Evolutionary conservation across 1,284 basidiomycete genomes (phyloP), one percentile per base, ranked within the genome.

Genomic region (Boletus austroedulis): DNA sequence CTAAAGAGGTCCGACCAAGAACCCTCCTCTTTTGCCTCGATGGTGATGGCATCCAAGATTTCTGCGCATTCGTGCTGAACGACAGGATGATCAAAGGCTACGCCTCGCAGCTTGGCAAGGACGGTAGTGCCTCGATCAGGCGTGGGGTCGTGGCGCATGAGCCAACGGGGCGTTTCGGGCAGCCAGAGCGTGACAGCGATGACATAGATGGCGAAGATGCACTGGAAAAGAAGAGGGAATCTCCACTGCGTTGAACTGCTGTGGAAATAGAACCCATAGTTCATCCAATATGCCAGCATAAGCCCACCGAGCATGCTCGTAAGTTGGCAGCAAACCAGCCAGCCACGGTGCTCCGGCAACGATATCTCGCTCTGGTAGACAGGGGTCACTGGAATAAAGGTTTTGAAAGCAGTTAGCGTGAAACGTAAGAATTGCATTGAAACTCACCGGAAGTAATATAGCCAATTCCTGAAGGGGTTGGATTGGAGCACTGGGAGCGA

Each of bases 311-410:
- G 61, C 59, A 62, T 46, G 36, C 62, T 64, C 44, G 62, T 61
- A 36, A 64, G 38, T 41, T 62, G 61, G 36, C 61, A 62, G 34
- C 62, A 61, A 15, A 62, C 45, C 4, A 64, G 43, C 61, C 62
- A 62, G 31, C 62, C 62, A 41, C 62, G 59, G 21, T 62, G 62
- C 29, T 64, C 44, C 9, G 62, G 53, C n/a, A 62, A 36, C 7
- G 59, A 41, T 45, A 62, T 64, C 45, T 62, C 59, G 17, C 63
- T 62, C 51, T 62, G 61, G 28, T 62, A 64, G 21, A 64, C 62
- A 6, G 61, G 62, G 3, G 50, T 53, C 44, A 62, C 62, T 62
- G 29, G 24, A 15, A 36, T 32, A 21, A 9, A n/a, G n/a, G n/a
- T n/a, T n/a, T n/a, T n/a, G n/a, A n/a, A n/a, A n/a, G n/a, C n/a